Conservation (phyloP, 2,329 filamentous ascomycete species). For the Cladosporium sphaerospermum region DNA sequence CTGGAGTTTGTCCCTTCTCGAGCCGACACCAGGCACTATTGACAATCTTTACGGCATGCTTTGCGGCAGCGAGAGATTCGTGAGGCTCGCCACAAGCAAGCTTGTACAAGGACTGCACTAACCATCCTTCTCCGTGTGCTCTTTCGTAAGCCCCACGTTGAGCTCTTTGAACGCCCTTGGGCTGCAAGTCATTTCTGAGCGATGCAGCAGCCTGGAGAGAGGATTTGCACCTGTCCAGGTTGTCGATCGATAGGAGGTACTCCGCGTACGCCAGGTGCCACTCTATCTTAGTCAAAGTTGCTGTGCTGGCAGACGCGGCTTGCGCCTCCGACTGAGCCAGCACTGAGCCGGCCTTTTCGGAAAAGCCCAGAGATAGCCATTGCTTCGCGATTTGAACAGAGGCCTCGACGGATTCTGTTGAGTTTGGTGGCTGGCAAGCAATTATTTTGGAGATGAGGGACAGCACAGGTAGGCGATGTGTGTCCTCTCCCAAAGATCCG, state of each 20-base stretch:
- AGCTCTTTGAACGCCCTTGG: slow-evolving; percentile 14
- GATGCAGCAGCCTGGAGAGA: slow-evolving; percentile 16
- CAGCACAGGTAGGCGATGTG: slow-evolving; percentile 19
- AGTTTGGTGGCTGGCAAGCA: background rate
- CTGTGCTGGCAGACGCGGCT: slow-evolving; percentile 34
- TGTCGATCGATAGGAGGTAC: slow-evolving; percentile 19
- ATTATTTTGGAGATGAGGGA: slow-evolving; percentile 12
- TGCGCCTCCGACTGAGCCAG: slow-evolving; percentile 55
- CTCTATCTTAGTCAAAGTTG: slow-evolving; percentile 43
- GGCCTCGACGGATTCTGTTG: background rate
- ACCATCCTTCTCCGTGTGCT: slow-evolving; percentile 24
- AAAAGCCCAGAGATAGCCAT: slow-evolving; percentile 55
- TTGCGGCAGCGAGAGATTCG: slow-evolving; percentile 24
- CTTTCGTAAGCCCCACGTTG: slow-evolving; percentile 20
- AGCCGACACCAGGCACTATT: slow-evolving; percentile 23
- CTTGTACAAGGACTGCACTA: slow-evolving; percentile 22
- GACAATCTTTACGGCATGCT: slow-evolving; percentile 22
- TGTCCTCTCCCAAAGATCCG: slow-evolving; percentile 50
- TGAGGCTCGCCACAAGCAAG: slow-evolving; percentile 14
- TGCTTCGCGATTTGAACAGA: slow-evolving; percentile 31
- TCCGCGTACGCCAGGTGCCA: slow-evolving; percentile 18
- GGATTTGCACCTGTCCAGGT: slow-evolving; percentile 15
- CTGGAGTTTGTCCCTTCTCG: background rate
- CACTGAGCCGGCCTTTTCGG: slow-evolving; percentile 49
- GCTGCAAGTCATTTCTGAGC: slow-evolving; percentile 14